Conservation (phyloP, 768 basidiomycete species). For the Russula brevipes region DNA sequence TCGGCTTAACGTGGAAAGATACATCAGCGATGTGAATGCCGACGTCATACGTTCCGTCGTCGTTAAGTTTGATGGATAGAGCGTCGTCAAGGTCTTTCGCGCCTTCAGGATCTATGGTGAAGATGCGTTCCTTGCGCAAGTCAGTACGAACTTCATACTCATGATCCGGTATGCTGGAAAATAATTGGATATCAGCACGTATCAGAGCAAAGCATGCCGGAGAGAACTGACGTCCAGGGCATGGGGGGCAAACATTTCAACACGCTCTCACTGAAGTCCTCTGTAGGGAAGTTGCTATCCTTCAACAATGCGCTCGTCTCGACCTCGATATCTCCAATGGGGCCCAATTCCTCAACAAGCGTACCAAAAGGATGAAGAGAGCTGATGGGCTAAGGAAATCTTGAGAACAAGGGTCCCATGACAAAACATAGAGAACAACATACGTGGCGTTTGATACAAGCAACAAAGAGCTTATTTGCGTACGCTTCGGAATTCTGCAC, state of each 20-base stretch:
- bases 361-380: slow-evolving; percentile 99
- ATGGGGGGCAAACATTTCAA: slow-evolving; percentile 92
- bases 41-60: slow-evolving; percentile 88
- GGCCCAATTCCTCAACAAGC: slow-evolving; percentile 93
- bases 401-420: slow-evolving; percentile 24
- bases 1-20: slow-evolving; percentile 89
- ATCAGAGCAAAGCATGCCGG: background rate
- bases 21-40: slow-evolving; percentile 97
- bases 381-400: slow-evolving; percentile 64
- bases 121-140: slow-evolving; percentile 75
- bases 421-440: slow-evolving; percentile 32
- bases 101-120: slow-evolving; percentile 87
- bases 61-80: slow-evolving; percentile 79
- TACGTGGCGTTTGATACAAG: slow-evolving; percentile 97
- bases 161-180: slow-evolving; percentile 72
- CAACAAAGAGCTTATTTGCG: slow-evolving; percentile 87
- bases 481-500: slow-evolving; percentile 92
- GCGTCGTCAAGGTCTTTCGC: slow-evolving; percentile 97
- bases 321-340: slow-evolving; percentile 97
- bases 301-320: slow-evolving; percentile 96
- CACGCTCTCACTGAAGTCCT: slow-evolving; percentile 94
- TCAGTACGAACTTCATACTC: slow-evolving; percentile 88
- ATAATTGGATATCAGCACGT: slow-evolving; percentile 20
- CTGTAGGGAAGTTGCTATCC: slow-evolving; percentile 98
- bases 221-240: slow-evolving; percentile 76